phyloP scores from a whole-genome alignment of 1,284 basidiomycete species.

The Cutaneotrichosporon curvatum region DNA sequence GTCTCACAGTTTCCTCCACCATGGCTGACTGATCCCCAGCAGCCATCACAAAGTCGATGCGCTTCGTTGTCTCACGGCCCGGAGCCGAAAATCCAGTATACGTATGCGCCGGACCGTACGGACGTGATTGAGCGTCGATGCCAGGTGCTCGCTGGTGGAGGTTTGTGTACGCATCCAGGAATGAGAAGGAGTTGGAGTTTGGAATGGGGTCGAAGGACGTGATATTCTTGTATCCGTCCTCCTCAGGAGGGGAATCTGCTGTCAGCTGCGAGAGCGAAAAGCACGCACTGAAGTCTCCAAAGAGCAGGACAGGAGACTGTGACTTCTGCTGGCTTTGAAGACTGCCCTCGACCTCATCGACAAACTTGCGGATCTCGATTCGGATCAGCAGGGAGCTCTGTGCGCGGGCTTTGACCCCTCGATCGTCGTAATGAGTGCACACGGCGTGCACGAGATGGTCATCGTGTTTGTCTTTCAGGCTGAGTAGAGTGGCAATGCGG shows the following conservation, averaged over 20 bases:
- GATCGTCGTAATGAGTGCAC: slow-evolving; percentile 44
- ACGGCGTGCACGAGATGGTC: slow-evolving; percentile 33
- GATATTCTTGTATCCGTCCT: slow-evolving; percentile 42
- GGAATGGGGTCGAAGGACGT: slow-evolving; percentile 25
- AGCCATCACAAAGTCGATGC: slow-evolving; percentile 42
- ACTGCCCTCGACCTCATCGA: slow-evolving; percentile 19
- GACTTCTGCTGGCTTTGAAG: neutral
- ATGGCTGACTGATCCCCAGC: slow-evolving; percentile 9
- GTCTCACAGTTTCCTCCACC: neutral
- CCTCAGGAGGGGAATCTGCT: slow-evolving; percentile 38
- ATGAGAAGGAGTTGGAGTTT: slow-evolving; percentile 24
- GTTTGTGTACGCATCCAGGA: slow-evolving; percentile 31
- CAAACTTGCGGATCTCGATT: slow-evolving; percentile 25
- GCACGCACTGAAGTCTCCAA: slow-evolving; percentile 43
- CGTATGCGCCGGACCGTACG: slow-evolving; percentile 32
- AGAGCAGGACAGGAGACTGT: slow-evolving; percentile 28
- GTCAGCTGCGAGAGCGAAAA: neutral
- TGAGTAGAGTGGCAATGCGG: slow-evolving; percentile 40
- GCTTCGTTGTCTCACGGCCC: slow-evolving; percentile 15
- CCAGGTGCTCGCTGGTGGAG: slow-evolving; percentile 14
- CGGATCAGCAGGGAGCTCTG: slow-evolving; percentile 38
- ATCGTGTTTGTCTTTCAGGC: slow-evolving; percentile 17
- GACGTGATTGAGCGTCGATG: slow-evolving; percentile 17
- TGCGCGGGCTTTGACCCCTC: slow-evolving; percentile 30
- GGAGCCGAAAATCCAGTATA: slow-evolving; percentile 36